Base-by-base conservation (phyloP, 495 filamentous ascomycete species). In the Staphylotrichum longicolle region DNA sequence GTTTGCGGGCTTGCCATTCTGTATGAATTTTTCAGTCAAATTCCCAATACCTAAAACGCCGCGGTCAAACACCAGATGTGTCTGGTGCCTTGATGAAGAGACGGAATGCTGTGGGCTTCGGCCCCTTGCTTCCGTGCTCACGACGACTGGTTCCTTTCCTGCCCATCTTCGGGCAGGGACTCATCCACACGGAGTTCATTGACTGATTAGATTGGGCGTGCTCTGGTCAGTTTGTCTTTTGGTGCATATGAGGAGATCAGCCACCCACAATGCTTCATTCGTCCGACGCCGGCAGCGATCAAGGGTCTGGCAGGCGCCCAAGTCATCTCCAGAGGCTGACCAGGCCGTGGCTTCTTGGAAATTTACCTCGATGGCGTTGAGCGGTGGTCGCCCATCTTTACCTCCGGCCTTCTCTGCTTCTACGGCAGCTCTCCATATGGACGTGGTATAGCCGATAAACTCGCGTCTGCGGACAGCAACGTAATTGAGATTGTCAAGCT, bases 271-370 rank as follows among this genome's bases (percentile, higher is more conserved):
- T 27, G 44, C 37, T 7, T 7, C 37, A 39, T 39, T 54, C 41
- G 8, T 41, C 54, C 35, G 40, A 45, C 35, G 12, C 27, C 32
- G 41, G 54, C 27, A 15, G 41, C 20, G 41, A 56, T 3, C 30
- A 56, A 7, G 5, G 27, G 12, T 35, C 54, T 56, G 27, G 54
- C 54, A 46, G 54, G 54, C 15, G 54, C 54, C 54, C 54, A 56
- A 37, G 20, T 35, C 12, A 56, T 37, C 40, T 56, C 54, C 30
- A 56, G 15, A 4, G 54, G 54, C 32, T 46, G 40, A 1, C 41
- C 41, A 41, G 54, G 54, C 54, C 15, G 40, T 15, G 54, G 54
- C 54, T 56, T 56, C 41, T 56, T 56, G 54, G 54, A 56, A 56
- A 30, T 56, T 35, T 7, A 46, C 40, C 41, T 56, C 54, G 54